Evolutionary conservation across 2,329 filamentous ascomycete species (phyloP).

Genomic region (Huntiella bhutanensis): DNA sequence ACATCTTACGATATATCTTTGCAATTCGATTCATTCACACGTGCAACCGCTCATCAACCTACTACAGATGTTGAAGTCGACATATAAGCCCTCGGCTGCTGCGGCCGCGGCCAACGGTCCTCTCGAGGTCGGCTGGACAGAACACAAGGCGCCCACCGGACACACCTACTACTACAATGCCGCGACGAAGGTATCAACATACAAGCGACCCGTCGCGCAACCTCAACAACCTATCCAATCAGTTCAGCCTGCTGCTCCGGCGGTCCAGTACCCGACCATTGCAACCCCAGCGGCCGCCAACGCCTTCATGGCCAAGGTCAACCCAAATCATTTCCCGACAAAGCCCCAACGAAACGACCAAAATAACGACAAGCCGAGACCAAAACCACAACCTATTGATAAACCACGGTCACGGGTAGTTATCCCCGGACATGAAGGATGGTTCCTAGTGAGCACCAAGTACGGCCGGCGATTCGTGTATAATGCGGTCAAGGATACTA

Average conservation of each 20-base stretch:
- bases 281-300: constrained; percentile 39
- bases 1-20: too few relatives aligned
- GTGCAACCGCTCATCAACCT: too few relatives aligned
- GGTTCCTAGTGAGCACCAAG: constrained; percentile 86
- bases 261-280: constrained; percentile 16
- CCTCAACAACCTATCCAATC: constrained; percentile 1
- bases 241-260: background rate
- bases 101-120: constrained; percentile 26
- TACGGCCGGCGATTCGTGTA: constrained; percentile 78
- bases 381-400: constrained; percentile 52
- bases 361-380: constrained; percentile 23
- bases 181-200: constrained; percentile 69
- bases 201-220: constrained; percentile 46
- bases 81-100: constrained; percentile 41
- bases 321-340: constrained; percentile 20
- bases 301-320: constrained; percentile 38
- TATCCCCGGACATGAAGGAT: constrained; percentile 69
- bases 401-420: constrained; percentile 60
- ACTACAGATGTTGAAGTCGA: constrained; percentile 50
- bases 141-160: constrained; percentile 74
- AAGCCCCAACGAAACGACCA: constrained; percentile 23
- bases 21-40: too few relatives aligned
- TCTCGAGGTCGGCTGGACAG: constrained; percentile 70
- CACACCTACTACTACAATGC: constrained; percentile 81
- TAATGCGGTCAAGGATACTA: constrained; percentile 69